These are phyloP conservation scores for Ophiosphaerella herpotricha DNA, from an alignment of 2,329 filamentous ascomycete genomes.

Conservation along the genomic window DNA sequence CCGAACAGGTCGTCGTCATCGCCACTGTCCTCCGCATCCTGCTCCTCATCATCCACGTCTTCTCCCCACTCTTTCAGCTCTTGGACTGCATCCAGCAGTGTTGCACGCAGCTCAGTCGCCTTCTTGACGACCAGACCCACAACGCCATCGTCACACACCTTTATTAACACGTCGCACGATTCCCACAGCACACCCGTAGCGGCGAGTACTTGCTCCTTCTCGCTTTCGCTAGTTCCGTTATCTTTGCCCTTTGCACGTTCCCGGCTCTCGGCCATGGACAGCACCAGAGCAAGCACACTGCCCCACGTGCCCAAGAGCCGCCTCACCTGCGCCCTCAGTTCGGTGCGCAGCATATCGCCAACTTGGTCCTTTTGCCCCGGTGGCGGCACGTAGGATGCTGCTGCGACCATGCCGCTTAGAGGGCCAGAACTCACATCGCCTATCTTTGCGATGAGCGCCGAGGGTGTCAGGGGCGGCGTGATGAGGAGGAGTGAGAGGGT, in stretches of 20 bases:
- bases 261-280: slow-evolving; percentile 60
- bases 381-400: slow-evolving; percentile 38
- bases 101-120: slow-evolving; percentile 73
- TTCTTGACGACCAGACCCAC: slow-evolving; percentile 71
- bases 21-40: slow-evolving; percentile 44
- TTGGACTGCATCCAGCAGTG: slow-evolving; percentile 79
- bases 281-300: slow-evolving; percentile 64
- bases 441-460: slow-evolving; percentile 72
- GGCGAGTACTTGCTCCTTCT: slow-evolving; percentile 56
- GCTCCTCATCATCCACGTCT: slow-evolving; percentile 65
- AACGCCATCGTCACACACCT: slow-evolving; percentile 69
- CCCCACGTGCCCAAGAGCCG: slow-evolving; percentile 67
- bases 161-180: slow-evolving; percentile 73
- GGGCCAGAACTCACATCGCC: slow-evolving; percentile 72
- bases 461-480: slow-evolving; percentile 83
- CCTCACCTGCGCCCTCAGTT: slow-evolving; percentile 64
- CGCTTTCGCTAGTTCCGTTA: slow-evolving; percentile 24
- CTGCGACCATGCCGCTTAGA: slow-evolving; percentile 73
- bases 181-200: slow-evolving; percentile 82
- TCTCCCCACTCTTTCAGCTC: slow-evolving; percentile 90
- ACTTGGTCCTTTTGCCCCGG: slow-evolving; percentile 23
- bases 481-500: slow-evolving; percentile 86
- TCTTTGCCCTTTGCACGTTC: slow-evolving; percentile 31
- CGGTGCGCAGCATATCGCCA: slow-evolving; percentile 60
- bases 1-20: slow-evolving; percentile 71